Evolutionary conservation across 1,284 basidiomycete genomes (phyloP).

Genomic region (Ganoderma lucidum): DNA sequence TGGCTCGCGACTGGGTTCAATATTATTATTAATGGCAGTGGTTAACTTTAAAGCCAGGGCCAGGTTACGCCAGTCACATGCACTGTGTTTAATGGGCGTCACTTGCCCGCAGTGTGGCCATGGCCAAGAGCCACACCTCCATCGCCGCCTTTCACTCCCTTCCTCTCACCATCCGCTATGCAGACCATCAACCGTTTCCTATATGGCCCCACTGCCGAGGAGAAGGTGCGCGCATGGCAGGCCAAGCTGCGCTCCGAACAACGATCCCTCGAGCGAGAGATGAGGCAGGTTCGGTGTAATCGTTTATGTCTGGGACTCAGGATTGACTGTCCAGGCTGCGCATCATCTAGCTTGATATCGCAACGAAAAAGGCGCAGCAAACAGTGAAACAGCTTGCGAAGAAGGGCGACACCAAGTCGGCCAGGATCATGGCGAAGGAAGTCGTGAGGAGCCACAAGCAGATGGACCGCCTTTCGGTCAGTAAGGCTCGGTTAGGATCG

Average conservation of each 20-base stretch:
- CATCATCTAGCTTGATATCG: constrained; percentile 76
- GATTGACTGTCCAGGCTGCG: constrained; percentile 29
- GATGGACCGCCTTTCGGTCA: constrained; percentile 90
- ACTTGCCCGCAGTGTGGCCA: constrained; percentile 4
- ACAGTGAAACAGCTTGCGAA: constrained; percentile 91
- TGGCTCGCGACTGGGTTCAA: background rate
- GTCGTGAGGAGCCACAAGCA: constrained; percentile 97
- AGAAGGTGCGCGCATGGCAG: constrained; percentile 91
- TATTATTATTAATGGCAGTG: no score
- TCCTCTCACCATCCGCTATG: constrained; percentile 54
- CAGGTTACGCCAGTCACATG: constrained; percentile 25
- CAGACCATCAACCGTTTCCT: constrained; percentile 90
- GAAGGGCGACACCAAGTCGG: constrained; percentile 94
- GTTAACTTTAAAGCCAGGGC: no score
- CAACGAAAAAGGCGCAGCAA: constrained; percentile 82
- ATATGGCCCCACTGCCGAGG: constrained; percentile 95
- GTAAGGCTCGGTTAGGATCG: constrained; percentile 93
- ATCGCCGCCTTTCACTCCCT: constrained; percentile 12
- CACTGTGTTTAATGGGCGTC: constrained; percentile 27
- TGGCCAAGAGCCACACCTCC: constrained; percentile 18
- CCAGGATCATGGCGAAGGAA: constrained; percentile 90
- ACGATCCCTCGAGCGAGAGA: constrained; percentile 88
- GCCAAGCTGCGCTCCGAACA: constrained; percentile 81
- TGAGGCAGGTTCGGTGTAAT: constrained; percentile 80
- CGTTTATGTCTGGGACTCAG: constrained; percentile 28